phyloP scores from a whole-genome alignment of 2,329 filamentous ascomycete species.

The Alternaria alternata region DNA sequence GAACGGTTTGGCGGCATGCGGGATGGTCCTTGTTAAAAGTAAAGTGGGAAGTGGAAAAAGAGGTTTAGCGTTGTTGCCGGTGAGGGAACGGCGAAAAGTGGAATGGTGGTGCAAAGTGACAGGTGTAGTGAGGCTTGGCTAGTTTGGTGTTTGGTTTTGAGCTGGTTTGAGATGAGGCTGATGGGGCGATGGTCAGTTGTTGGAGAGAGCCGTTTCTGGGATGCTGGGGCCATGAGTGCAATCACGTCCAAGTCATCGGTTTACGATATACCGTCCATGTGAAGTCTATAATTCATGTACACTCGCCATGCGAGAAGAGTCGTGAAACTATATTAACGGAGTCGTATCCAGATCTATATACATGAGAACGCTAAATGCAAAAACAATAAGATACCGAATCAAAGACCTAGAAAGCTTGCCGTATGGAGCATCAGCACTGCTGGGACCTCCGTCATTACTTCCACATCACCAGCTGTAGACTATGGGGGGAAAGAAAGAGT shows the following conservation, averaged over 20 bases:
- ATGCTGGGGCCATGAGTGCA: background rate
- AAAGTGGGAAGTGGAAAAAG: background rate
- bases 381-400: constrained; percentile 1
- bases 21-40: constrained; percentile 5
- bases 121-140: background rate
- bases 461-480: constrained; percentile 10
- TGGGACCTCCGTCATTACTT: background rate
- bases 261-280: background rate
- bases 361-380: constrained; percentile 30
- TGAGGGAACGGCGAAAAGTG: constrained; percentile 1
- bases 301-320: background rate
- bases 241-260: background rate
- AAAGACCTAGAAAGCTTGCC: constrained; percentile 4
- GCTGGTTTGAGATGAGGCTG: background rate
- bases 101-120: background rate
- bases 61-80: background rate
- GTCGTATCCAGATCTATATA: constrained; percentile 14
- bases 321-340: background rate
- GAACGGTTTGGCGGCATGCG: constrained; percentile 8
- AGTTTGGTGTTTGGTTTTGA: background rate
- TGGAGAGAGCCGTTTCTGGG: background rate
- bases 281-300: constrained; percentile 1
- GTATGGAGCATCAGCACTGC: constrained; percentile 9
- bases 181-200: background rate
- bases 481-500: constrained; percentile 32